phyloP scores from a whole-genome alignment of 805 yeast species.

The Myxozyma nipponensis region DNA sequence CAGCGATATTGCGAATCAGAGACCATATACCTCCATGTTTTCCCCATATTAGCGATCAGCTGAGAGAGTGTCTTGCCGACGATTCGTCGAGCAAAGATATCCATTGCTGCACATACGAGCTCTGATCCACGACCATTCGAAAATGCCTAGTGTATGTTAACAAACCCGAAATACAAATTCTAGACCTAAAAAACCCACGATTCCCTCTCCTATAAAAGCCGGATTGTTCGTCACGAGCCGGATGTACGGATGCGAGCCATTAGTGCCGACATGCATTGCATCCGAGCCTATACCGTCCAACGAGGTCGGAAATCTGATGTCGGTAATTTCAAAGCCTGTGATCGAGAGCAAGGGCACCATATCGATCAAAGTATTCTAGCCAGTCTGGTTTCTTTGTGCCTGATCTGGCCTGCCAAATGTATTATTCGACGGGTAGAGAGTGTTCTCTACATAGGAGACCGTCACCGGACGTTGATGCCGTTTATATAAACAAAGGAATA shows the following conservation, averaged over 20 bases:
- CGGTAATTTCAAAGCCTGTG: slow-evolving; percentile 36
- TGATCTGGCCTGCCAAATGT: too few species aligned
- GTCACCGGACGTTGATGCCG: too few species aligned
- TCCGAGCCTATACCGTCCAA: slow-evolving; percentile 43
- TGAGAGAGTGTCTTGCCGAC: slow-evolving; percentile 37
- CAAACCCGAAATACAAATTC: too few species aligned
- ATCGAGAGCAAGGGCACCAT: too few species aligned
- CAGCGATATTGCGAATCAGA: slow-evolving; percentile 44
- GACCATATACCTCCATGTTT: slow-evolving; percentile 44
- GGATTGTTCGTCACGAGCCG: slow-evolving; percentile 17
- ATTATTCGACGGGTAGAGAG: too few species aligned
- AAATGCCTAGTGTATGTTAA: too few species aligned
- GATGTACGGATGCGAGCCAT: slow-evolving; percentile 43
- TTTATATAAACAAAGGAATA: too few species aligned
- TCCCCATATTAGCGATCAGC: slow-evolving; percentile 40
- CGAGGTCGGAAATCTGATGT: slow-evolving; percentile 35
- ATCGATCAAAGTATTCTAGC: too few species aligned
- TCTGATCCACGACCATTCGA: slow-evolving; percentile 43
- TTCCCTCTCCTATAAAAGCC: slow-evolving; percentile 40
- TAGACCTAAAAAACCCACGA: too few species aligned
- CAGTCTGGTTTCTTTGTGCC: too few species aligned
- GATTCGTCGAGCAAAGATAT: slow-evolving; percentile 40
- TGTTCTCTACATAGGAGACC: too few species aligned
- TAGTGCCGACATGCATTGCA: slow-evolving; percentile 43
- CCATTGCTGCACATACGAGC: slow-evolving; percentile 39